Base-by-base conservation (phyloP, 2,329 filamentous ascomycete genomes). In the Triangularia verruculosa region DNA sequence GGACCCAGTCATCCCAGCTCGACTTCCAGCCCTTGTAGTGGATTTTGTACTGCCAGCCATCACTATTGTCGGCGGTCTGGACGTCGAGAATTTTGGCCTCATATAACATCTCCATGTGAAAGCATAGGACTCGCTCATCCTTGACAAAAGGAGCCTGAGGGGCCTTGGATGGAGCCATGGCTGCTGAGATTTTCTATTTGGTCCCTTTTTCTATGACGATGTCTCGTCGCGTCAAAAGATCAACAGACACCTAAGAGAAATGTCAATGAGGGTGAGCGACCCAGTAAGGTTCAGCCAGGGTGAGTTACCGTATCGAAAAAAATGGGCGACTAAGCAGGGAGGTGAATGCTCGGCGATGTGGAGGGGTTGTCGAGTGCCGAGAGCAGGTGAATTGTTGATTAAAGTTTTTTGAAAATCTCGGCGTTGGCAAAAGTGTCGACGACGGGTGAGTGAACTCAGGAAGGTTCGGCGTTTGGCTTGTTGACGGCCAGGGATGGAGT, bases 11-110 rank as follows among this genome's bases (percentile, higher is more conserved):
- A 79, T 99, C 95, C 95, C 95, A 99, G 84, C 93, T 97, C 77
- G 94, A 93, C 83, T 99, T 99, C 95, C 95, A 99, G 73, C 95
- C 95, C 78, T 98, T 98, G 82, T 99, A 99, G 78, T 99, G 95
- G 61, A 99, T 91, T 74, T 91, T 91, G 80, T 96, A 99, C 75
- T 92, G 87, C 74, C 87, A 93, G 32, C 89, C 87, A 66, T 89
- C 80, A 20, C 79, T 89, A 75, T 87, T 88, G 77, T 90, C 89
- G 73, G 89, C 89, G 53, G 72, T 83, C 82, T 76, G 87, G 30
- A 91, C 83, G 68, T 97, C 93, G 68, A 96, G 86, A 59, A 99
- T 89, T 79, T 98, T 98, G 69, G 95, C 95, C 78, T 99, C 95
- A 75, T 99, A 99, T 59, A 99, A 87, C 78, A 98, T 88, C 73